Base-by-base conservation (phyloP, 441 rosid genomes). In the Populus hybrid region DNA sequence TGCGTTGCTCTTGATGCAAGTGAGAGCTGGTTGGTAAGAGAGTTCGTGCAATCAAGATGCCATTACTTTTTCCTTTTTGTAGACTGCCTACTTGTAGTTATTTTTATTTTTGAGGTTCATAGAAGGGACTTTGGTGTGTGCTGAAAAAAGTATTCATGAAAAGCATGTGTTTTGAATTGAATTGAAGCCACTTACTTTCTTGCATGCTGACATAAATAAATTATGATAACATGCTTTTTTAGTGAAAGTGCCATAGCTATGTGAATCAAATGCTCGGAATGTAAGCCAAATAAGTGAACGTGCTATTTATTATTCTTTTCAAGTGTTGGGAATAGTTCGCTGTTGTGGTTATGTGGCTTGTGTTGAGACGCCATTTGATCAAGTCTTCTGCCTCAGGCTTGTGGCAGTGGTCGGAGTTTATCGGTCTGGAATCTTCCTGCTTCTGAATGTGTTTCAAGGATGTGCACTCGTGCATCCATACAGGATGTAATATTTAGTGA, bases 11-110 rank as follows among this genome's bases (percentile, higher is more conserved):
- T 96, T 63, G 99, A 96, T 85, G 91, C 84, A 84, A 96, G 97
- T 85, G 98, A 96, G 82, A 92, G 94, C 88, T 96, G 99, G 99
- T 80, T 96, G 98, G 99, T 96, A 90, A 89, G 98, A 70, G 57
- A 46, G 76, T 80, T 82, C 59, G 69, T 79, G 53, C 68, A 72
- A 69, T 79, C 26, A 81, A 76, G 34, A 38, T 46, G 28, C 64
- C 70, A 26, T 72, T 42, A 28, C 28, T 26, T 61, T 24, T 74
- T 40, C 75, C 30, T 10, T 34, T 36, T 53, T 76, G 26, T 23
- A 57, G 28, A 74, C 28, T 68, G 10, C 4, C 34, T 64, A 19
- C 68, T 35, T 30, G 70, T 34, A 57, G 32, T 10, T 76, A 74
- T 16, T 2, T 71, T 32, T 36, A 63, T 70, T 57, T 42, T 69